Evolutionary conservation across 148 eudicot genomes (phyloP), one percentile per base, ranked within the genome.

Genomic region (Rhododendron ovatum): DNA sequence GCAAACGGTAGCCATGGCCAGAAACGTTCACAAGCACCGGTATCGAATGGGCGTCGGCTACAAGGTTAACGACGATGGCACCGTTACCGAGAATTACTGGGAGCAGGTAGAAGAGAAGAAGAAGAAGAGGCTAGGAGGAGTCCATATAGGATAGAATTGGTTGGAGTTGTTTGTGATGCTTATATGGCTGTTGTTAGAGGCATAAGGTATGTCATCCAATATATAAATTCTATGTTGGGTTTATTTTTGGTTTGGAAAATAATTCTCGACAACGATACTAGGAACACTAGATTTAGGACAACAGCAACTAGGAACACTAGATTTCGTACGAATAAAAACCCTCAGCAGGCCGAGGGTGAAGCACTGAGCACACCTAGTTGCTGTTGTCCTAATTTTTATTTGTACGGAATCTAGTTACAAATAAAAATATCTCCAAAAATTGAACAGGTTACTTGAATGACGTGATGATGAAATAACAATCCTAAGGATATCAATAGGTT

Each of bases 11-110:
- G 84, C 90, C 77, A 96, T 96, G 99, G 99, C 93, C 0, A 90
- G 98, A 51, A 92, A 93, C 7, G 94, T 96, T 0, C 99, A 95
- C 87, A 93, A 89, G 50, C 69, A 65, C 39, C 88, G 95, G 2
- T 96, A 96, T 71, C 89, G 99, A 0, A 96, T 96, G 99, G 99
- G 99, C 43, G 86, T 90, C 0, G 99, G 99, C 1, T 96, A 96
- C 80, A 92, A 92, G 87, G 92, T 89, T 1, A 85, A 37, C 2
- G 93, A 90, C 1, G 98, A 95, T 80, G 98, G 99, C 2, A 87
- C 91, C 0, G 7, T 90, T 12, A 88, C 69, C 0, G 99, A 96
- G 35, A 89, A 91, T 24, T 96, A 96, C 37, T 96, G 99, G 99
- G 99, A 93, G 80, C 67, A 83, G 75, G 77, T 90, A 7, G 92